Base-by-base conservation (phyloP, 2,329 filamentous ascomycete genomes). In the Monosporascus ibericus region DNA sequence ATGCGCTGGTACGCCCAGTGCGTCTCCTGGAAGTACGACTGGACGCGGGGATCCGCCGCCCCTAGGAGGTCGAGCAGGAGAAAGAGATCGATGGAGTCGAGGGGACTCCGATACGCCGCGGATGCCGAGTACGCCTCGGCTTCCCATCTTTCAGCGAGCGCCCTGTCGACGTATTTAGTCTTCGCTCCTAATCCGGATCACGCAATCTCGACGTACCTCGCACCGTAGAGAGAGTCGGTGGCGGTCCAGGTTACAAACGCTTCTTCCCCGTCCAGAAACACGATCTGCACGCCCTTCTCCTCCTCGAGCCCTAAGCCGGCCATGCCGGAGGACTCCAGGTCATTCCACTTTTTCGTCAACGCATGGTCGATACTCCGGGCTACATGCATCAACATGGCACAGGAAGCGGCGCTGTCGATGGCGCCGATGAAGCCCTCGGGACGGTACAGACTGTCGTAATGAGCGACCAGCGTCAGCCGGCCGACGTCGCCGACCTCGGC, bases 181-280 rank as follows among this genome's bases (percentile, higher is more conserved):
- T 55, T 18, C 51, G 52, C 11, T 36, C 46, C 7, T 14, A 30
- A 34, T 7, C 48, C 5, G 47, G 48, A 24, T 6, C 53, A 50
- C 44, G 11, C 30, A 14, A 34, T 6, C 11, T 11, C 47, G 53
- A 57, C 75, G 40, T 74, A 88, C 85, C 90, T 83, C 18, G 92
- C 82, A 3, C 94, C 94, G 63, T 99, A 99, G 5, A 96, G 72
- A 5, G 89, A 95, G 69, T 99, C 94, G 0, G 77, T 81, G 37
- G 82, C 81, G 1, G 84, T 87, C 94, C 94, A 99, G 1, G 70
- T 70, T 22, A 82, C 73, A 70, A 95, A 99, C 0, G 94, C 92
- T 70, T 99, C 94, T 72, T 99, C 94, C 5, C 94, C 94, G 64
- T 99, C 94, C 7, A 99, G 72, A 51, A 99, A 79, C 27, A 99